These are phyloP conservation scores for Austroboletus festivus DNA, from an alignment of 768 basidiomycete species.

Conservation along the genomic window DNA sequence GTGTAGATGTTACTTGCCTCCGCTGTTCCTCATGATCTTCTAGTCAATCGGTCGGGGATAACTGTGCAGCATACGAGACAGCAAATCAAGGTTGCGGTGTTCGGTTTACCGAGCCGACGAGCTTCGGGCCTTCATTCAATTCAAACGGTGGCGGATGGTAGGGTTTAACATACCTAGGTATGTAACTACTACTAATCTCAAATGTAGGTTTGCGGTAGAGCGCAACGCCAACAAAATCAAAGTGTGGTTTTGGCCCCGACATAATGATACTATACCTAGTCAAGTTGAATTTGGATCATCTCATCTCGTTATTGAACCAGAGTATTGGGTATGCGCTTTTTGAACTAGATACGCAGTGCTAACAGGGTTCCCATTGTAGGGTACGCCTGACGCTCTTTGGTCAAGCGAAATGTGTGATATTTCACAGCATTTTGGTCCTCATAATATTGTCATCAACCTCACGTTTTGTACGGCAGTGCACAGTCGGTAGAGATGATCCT, in stretches of 20 bases:
- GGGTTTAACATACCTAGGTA: neutral
- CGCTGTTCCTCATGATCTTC: slow-evolving; percentile 1
- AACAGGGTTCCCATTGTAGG: slow-evolving; percentile 17
- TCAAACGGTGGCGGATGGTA: slow-evolving; percentile 38
- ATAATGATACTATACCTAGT: slow-evolving; percentile 19
- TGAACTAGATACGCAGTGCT: neutral
- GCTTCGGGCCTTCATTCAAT: slow-evolving; percentile 29
- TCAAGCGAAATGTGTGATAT: slow-evolving; percentile 37
- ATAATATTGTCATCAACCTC: slow-evolving; percentile 42
- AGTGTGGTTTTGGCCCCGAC: slow-evolving; percentile 45
- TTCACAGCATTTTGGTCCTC: slow-evolving; percentile 30
- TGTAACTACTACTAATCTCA: no score
- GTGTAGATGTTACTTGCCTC: neutral
- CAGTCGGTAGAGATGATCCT: no score
- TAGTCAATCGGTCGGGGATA: slow-evolving; percentile 8
- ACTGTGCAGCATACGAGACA: slow-evolving; percentile 24
- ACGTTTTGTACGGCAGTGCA: slow-evolving; percentile 52
- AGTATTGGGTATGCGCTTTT: slow-evolving; percentile 29
- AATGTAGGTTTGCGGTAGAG: slow-evolving; percentile 40
- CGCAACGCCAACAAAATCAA: slow-evolving; percentile 34
- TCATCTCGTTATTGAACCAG: slow-evolving; percentile 18
- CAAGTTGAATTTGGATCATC: slow-evolving; percentile 22
- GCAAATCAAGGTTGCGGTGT: slow-evolving; percentile 24
- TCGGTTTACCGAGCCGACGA: slow-evolving; percentile 9
- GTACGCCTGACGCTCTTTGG: slow-evolving; percentile 33